Evolutionary conservation across 768 basidiomycete genomes (phyloP), one percentile per base, ranked within the genome.

Genomic region (Clavaria fumosa): DNA sequence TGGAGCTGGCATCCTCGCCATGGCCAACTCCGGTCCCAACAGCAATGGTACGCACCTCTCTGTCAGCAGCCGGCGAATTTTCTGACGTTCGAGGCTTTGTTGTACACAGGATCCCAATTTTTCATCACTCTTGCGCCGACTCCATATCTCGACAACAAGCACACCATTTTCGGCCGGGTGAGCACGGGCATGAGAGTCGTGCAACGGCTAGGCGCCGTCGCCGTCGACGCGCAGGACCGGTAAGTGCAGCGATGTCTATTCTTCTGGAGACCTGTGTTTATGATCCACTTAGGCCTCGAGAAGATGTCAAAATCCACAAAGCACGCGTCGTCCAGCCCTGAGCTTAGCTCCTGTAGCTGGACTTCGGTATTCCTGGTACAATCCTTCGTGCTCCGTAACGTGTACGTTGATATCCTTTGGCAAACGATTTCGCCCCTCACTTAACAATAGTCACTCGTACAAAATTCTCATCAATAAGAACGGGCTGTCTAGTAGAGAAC

Each of bases 11-110:
- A 90, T 96, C 41, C 73, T 97, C 18, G 89, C 86, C 6, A 88
- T 89, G 85, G 95, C 95, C 23, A 99, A 99, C 59, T 86, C 91
- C 31, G 91, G 91, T 7, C 83, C 83, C n/a, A 85, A 88, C 53
- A 81, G 80, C 18, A 89, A 88, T 50, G 80, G 85, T 73, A 38
- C 38, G 61, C 42, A 21, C 33, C 38, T 21, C 21, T 26, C 34
- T 28, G 24, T 31, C 36, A 38, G 27, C 28, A 17, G 14, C 10
- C 11, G 11, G 23, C 23, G 38, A 24, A 15, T 21, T 9, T 53
- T 53, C 48, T 53, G 53, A 44, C n/a, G 5, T n/a, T 38, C 38
- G 69, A 74, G 74, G 7, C 75, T 72, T 11, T 75, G 78, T 50
- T 80, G 59, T 34, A 15, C 37, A 48, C 48, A 85, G 90, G 90